Evolutionary conservation across 495 filamentous ascomycete species (phyloP).

Genomic region (Aspergillus nanangensis): DNA sequence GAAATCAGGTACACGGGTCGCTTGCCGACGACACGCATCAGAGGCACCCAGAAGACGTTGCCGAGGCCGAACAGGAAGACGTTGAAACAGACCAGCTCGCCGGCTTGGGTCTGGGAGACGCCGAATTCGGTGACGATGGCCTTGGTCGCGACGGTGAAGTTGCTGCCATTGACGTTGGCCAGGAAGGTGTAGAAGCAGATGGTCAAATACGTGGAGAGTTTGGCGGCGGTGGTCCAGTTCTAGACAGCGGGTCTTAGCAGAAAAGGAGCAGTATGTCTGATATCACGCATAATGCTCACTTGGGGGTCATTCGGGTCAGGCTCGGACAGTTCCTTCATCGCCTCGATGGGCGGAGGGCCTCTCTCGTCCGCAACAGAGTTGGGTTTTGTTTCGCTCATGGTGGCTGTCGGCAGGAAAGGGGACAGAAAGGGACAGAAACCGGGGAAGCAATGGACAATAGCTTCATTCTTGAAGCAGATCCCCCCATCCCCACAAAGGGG

Average conservation of each 20-base stretch:
- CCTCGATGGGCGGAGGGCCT: not conserved
- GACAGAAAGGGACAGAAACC: too few species aligned
- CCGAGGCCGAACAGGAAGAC: conserved; percentile 29
- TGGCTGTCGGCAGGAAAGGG: too few species aligned
- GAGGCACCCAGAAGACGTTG: conserved; percentile 28
- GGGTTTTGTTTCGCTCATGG: not conserved
- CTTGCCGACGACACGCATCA: conserved; percentile 27
- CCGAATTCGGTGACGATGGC: conserved; percentile 24
- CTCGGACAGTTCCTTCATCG: not conserved
- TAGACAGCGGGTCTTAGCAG: conserved; percentile 1
- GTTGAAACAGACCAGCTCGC: conserved; percentile 27
- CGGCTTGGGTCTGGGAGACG: conserved; percentile 22
- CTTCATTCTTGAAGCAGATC: too few species aligned
- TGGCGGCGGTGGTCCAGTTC: conserved; percentile 24
- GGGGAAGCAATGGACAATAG: too few species aligned
- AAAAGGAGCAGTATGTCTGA: too few species aligned
- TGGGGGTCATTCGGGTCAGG: conserved; percentile 12
- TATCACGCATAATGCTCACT: not conserved
- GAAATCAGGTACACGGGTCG: conserved; percentile 27
- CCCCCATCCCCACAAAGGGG: too few species aligned
- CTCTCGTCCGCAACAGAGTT: conserved; percentile 5
- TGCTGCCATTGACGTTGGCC: conserved; percentile 29
- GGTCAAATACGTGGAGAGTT: conserved; percentile 22
- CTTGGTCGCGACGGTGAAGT: conserved; percentile 28
- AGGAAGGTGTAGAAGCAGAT: conserved; percentile 31